Conservation (phyloP, 176 grass and related monocot genomes). For the Hordeum vulgare region DNA sequence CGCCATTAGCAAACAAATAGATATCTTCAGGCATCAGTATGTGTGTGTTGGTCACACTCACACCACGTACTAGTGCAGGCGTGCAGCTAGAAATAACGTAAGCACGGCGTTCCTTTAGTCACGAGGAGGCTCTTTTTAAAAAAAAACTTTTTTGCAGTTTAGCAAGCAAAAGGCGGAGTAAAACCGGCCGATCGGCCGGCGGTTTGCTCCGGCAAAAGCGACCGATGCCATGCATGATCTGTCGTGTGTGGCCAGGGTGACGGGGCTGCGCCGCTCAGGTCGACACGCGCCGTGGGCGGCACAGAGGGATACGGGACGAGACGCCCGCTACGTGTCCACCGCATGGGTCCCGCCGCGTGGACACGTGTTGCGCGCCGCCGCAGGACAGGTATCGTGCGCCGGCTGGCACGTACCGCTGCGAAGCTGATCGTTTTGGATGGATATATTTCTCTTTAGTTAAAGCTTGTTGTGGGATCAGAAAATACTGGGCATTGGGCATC, state of each 20-base stretch:
- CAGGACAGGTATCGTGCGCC: background rate
- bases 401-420: background rate
- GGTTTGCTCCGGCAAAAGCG: background rate
- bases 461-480: background rate
- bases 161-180: background rate
- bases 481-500: background rate
- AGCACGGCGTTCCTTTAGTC: background rate
- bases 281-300: slow-evolving; percentile 16
- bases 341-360: background rate
- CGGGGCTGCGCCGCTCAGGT: background rate
- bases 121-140: background rate
- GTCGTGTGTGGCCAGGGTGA: background rate
- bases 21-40: no score
- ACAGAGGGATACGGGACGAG: background rate
- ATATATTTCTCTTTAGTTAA: background rate
- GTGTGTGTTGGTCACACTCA: no score
- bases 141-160: no score
- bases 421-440: background rate
- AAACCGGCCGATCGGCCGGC: background rate
- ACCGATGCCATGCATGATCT: background rate
- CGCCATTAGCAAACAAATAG: background rate
- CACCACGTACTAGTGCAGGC: no score
- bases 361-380: background rate
- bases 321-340: background rate
- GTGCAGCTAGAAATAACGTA: background rate